Percentiles rank a stretch among this genome's conserved stretches.
Conservation (phyloP, 345 rosid species). For the Aurinia saxatilis region DNA sequence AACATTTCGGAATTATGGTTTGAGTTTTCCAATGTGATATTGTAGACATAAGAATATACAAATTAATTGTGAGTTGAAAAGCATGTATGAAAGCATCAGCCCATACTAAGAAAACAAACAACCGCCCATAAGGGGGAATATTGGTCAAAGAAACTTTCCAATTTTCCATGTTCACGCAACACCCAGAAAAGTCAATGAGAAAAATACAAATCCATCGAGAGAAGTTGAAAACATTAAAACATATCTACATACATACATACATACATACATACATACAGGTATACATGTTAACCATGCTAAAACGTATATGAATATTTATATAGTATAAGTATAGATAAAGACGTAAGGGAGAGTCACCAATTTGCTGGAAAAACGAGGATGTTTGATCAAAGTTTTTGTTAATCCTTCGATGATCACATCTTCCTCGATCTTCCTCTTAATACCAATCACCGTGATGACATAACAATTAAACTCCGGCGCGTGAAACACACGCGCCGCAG, state of each 20-base stretch:
- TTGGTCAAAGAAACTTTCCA: slow-evolving; percentile 3
- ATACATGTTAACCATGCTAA: no score
- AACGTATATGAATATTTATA: no score
- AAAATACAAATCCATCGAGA: background rate
- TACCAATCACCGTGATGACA: slow-evolving; percentile 44
- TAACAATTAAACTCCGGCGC: slow-evolving; percentile 44
- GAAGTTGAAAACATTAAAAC: background rate
- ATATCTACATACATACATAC: no score
- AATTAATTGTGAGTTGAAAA: no score
- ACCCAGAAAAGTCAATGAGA: background rate
- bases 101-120: background rate
- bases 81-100: background rate
- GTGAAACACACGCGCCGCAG: slow-evolving; percentile 51
- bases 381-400: slow-evolving; percentile 44
- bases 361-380: slow-evolving; percentile 84
- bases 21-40: no score
- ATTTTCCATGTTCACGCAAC: background rate
- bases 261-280: no score
- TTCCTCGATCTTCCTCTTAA: slow-evolving; percentile 37
- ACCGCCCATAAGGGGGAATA: background rate
- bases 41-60: no score
- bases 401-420: slow-evolving; percentile 43
- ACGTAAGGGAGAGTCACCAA: slow-evolving; percentile 24
- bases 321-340: no score
- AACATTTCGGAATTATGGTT: no score